Percentiles rank a stretch among this genome's conserved stretches.
These are phyloP conservation scores for Diutina mesorugosa DNA, from an alignment of 1,139 yeast species.

Conservation along the genomic window DNA sequence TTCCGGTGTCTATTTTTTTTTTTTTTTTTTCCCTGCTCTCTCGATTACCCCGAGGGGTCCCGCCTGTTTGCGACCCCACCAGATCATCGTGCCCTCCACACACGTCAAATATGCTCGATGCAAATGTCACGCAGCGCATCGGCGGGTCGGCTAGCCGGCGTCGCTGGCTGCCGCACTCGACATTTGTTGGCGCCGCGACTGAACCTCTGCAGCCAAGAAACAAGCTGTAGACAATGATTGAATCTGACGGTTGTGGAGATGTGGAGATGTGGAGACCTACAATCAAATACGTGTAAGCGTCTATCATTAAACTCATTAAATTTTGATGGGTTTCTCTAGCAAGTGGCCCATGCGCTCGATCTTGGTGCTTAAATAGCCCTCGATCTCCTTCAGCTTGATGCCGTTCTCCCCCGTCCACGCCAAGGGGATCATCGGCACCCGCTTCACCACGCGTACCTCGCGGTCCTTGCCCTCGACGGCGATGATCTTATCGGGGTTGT, in stretches of 20 bases:
- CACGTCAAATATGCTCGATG: background rate
- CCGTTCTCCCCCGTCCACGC: slow-evolving; percentile 70
- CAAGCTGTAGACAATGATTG: too few relatives aligned
- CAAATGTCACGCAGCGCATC: background rate
- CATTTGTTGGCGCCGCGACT: background rate
- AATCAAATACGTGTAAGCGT: background rate
- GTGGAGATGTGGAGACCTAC: too few relatives aligned
- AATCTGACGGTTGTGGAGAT: background rate
- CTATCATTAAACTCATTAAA: background rate
- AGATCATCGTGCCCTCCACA: background rate
- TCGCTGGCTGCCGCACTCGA: background rate
- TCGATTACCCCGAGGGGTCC: background rate
- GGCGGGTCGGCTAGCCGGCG: background rate
- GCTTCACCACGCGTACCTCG: slow-evolving; percentile 58
- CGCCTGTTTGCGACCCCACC: background rate
- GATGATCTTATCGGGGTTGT: slow-evolving; percentile 89
- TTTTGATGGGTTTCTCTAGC: slow-evolving; percentile 40
- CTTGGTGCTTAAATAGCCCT: slow-evolving; percentile 85
- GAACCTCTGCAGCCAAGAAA: too few relatives aligned
- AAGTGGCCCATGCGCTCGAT: slow-evolving; percentile 97
- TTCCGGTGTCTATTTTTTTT: too few relatives aligned
- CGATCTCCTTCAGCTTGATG: slow-evolving; percentile 73
- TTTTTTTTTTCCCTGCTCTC: background rate
- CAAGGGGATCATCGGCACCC: slow-evolving; percentile 94
- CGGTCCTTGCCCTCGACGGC: slow-evolving; percentile 84